Evolutionary conservation across 2,329 filamentous ascomycete genomes (phyloP), one percentile per base, ranked within the genome.

Genomic region (Bipolaris sorokiniana): DNA sequence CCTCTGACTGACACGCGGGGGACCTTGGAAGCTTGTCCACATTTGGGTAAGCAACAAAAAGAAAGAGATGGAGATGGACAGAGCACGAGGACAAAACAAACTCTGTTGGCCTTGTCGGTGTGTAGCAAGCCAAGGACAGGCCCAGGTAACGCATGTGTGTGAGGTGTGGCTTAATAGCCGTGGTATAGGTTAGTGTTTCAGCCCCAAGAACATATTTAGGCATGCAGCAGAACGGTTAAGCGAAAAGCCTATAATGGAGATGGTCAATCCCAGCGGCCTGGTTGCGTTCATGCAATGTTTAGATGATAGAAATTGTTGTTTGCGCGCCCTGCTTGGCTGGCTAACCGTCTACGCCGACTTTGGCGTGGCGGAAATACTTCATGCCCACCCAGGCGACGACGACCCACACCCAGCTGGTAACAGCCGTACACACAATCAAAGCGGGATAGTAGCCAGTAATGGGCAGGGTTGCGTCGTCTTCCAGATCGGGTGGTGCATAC

Each of bases 331-430:
- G 26, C 49, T 44, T 36, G 40, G 38, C 28, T 26, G 44, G 51
- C 56, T 72, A 75, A 31, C 68, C 67, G 48, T 86, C 84, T 36
- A 86, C 84, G 18, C 82, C 83, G 44, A 98, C 96, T 80, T 97
- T 97, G 33, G 95, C 94, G 81, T 99, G 95, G 67, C 93, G 88
- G 74, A 99, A 99, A 77, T 98, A 98, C 76, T 99, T 99, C 94
- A 99, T 98, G 22, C 95, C 95, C 47, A 98, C 89, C 95, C 95
- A 99, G 10, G 96, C 95, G 56, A 96, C 88, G 11, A 97, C 87
- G 16, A 98, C 95, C 95, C 95, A 99, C 5, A 98, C 92, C 95
- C 95, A 99, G 16, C 93, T 92, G 91, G 99, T 97, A 26, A 99
- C 91, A 3, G 93, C 89, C 3, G 94, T 97, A 65, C 98, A 81